phyloP scores from a whole-genome alignment of 352 stramenopile genomes.

The Globisporangium perplexum region DNA sequence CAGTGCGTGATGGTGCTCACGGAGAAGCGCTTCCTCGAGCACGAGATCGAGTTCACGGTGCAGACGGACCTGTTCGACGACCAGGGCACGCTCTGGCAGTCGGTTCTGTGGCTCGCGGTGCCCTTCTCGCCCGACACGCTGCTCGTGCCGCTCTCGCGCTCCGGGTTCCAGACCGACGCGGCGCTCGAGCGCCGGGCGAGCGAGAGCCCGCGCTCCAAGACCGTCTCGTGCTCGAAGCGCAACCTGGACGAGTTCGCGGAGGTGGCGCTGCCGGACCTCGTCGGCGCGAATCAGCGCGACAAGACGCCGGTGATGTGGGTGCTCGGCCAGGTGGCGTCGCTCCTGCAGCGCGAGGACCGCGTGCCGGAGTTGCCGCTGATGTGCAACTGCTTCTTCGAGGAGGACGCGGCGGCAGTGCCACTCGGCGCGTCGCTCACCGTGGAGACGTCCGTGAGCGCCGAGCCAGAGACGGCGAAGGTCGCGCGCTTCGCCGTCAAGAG shows the following conservation, averaged over 20 bases:
- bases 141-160: slow-evolving; percentile 39
- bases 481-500: slow-evolving; percentile 13
- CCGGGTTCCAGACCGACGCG: slow-evolving; percentile 32
- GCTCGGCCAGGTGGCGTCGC: slow-evolving; percentile 31
- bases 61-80: slow-evolving; percentile 76
- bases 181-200: slow-evolving; percentile 19
- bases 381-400: slow-evolving; percentile 41
- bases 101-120: slow-evolving; percentile 49
- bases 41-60: slow-evolving; percentile 65
- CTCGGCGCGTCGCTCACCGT: slow-evolving; percentile 25
- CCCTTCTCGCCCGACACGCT: slow-evolving; percentile 59
- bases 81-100: slow-evolving; percentile 73
- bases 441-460: slow-evolving; percentile 23
- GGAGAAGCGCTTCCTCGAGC: slow-evolving; percentile 64
- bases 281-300: slow-evolving; percentile 22
- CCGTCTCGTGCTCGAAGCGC: slow-evolving; percentile 36
- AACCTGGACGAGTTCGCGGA: slow-evolving; percentile 51
- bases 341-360: slow-evolving; percentile 42
- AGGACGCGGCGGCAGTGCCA: slow-evolving; percentile 23
- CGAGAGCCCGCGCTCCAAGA: slow-evolving; percentile 11
- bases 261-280: slow-evolving; percentile 43
- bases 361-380: slow-evolving; percentile 49
- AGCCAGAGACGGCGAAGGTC: slow-evolving; percentile 3
- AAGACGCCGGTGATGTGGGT: slow-evolving; percentile 54
- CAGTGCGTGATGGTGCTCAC: slow-evolving; percentile 76